Conservation (phyloP, 257 asterid genomes). For the Scutellaria barbata region DNA sequence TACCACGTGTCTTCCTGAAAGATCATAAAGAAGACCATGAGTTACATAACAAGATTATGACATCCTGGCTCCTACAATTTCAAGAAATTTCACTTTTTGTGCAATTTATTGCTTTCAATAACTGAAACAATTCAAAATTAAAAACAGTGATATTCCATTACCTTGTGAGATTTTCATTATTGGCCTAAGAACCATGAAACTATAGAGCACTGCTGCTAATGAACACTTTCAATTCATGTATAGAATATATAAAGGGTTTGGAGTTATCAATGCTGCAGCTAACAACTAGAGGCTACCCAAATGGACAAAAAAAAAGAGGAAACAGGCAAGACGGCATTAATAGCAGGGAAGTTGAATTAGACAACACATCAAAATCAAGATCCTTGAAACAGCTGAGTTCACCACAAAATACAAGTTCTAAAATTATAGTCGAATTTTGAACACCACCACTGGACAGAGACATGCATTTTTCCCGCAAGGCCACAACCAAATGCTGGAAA, state of each 20-base stretch:
- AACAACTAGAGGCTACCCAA: not conserved
- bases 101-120: not conserved
- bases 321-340: too few species aligned
- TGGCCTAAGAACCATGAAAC: not conserved
- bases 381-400: not conserved
- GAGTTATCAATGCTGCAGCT: too few species aligned
- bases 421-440: not conserved
- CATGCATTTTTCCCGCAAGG: too few species aligned
- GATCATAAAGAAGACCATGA: not conserved
- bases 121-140: not conserved
- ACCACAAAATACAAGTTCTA: not conserved
- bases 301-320: not conserved
- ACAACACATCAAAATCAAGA: not conserved
- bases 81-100: not conserved
- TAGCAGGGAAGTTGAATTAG: not conserved
- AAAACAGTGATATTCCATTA: not conserved
- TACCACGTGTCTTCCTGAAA: conserved; percentile 67
- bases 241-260: too few species aligned
- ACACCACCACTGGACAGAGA: not conserved
- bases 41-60: not conserved
- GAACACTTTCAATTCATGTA: not conserved
- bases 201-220: not conserved
- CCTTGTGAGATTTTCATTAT: not conserved
- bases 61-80: not conserved
- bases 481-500: too few species aligned